Evolutionary conservation across 2,329 filamentous ascomycete species (phyloP).

Genomic region (Cytospora mali): DNA sequence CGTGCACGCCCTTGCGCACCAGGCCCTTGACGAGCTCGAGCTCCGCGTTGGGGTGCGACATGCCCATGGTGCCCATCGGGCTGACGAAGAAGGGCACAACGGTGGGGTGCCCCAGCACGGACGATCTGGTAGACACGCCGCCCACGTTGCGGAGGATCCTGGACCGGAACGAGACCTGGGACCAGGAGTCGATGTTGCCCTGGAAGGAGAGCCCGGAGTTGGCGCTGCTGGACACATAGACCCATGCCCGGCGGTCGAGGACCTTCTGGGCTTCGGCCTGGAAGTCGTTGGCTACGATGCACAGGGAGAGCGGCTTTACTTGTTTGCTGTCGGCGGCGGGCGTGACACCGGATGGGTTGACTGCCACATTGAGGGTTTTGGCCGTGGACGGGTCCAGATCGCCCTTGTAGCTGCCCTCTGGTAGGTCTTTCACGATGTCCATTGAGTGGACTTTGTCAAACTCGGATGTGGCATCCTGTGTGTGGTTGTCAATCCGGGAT

Average conservation of each 20-base stretch:
- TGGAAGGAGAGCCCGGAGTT: constrained; percentile 36
- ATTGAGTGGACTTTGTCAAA: constrained; percentile 38
- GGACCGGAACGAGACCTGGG: constrained; percentile 31
- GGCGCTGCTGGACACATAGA: constrained; percentile 36
- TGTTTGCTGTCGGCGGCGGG: constrained; percentile 19
- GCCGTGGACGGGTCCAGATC: constrained; percentile 34
- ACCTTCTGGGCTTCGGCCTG: constrained; percentile 50
- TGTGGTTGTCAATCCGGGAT: neutral
- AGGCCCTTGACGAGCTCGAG: constrained; percentile 51
- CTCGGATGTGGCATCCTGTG: constrained; percentile 38
- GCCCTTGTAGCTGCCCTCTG: constrained; percentile 35
- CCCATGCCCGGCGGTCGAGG: constrained; percentile 61
- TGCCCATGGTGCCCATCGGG: constrained; percentile 48
- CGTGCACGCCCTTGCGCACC: constrained; percentile 48
- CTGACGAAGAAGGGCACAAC: constrained; percentile 53
- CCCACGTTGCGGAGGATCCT: constrained; percentile 38
- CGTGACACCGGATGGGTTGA: constrained; percentile 10
- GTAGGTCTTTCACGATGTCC: constrained; percentile 37
- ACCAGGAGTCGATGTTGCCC: constrained; percentile 33
- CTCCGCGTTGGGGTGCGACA: constrained; percentile 46
- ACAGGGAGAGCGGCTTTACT: constrained; percentile 36
- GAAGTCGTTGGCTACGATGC: constrained; percentile 50
- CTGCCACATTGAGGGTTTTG: constrained; percentile 31
- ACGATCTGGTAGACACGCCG: constrained; percentile 30
- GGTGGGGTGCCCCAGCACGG: constrained; percentile 47